A percentile compares a stretch with the other conserved stretches of the same genome.
These are phyloP conservation scores for Leishmania turanica DNA, from an alignment of 208 protist genomes.

Conservation along the genomic window DNA sequence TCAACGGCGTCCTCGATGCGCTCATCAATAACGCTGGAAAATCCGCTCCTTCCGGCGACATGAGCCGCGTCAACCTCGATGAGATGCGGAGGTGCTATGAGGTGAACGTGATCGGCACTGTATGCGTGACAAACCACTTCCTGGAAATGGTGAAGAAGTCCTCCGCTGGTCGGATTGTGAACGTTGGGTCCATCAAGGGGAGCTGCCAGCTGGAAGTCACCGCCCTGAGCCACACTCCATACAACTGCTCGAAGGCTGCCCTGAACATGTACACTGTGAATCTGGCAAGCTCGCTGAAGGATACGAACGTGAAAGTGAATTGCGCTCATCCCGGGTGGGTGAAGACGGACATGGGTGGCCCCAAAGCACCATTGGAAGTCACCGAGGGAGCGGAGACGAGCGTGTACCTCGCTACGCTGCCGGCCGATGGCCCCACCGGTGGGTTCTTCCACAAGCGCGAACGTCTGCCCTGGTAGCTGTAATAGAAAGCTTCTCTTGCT, in stretches of 20 bases:
- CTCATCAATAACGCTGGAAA: conserved; percentile 81
- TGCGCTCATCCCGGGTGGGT: conserved; percentile 73
- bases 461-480: conserved; percentile 54
- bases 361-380: conserved; percentile 41
- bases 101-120: conserved; percentile 61
- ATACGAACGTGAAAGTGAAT: conserved; percentile 67
- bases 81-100: conserved; percentile 48
- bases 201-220: conserved; percentile 34
- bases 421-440: conserved; percentile 65
- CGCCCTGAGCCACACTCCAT: conserved; percentile 29
- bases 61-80: conserved; percentile 36
- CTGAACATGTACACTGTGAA: conserved; percentile 88
- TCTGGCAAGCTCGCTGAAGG: conserved; percentile 54
- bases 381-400: conserved; percentile 72
- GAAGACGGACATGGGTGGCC: conserved; percentile 74
- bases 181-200: conserved; percentile 69
- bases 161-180: conserved; percentile 72
- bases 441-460: conserved; percentile 83
- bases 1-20: conserved; percentile 48
- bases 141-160: conserved; percentile 60
- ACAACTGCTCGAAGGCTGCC: conserved; percentile 72
- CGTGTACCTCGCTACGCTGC: conserved; percentile 79
- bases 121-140: conserved; percentile 72
- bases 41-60: conserved; percentile 4
- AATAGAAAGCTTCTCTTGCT: neutral